phyloP scores from a whole-genome alignment of 495 filamentous ascomycete genomes.

The Lophiotrema nucula region DNA sequence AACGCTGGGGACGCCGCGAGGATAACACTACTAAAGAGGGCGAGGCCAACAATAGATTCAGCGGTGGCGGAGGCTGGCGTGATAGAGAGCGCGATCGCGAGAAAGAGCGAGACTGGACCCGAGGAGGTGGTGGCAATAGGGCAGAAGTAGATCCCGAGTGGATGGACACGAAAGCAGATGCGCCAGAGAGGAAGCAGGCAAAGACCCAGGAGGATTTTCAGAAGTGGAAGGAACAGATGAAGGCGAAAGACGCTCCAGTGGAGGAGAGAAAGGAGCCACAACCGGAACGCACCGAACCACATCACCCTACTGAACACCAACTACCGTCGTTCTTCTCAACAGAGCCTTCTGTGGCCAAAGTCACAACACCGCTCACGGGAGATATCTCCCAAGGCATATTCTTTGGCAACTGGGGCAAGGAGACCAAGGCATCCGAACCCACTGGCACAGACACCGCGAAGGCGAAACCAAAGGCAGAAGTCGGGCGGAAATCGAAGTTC shows the following conservation, averaged over 20 bases:
- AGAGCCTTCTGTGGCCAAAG: not conserved
- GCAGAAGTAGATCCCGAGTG: conserved; percentile 61
- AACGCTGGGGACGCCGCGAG: conserved; percentile 46
- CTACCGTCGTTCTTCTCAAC: not conserved
- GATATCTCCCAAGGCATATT: conserved; percentile 76
- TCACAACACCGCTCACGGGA: conserved; percentile 53
- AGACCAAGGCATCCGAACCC: conserved; percentile 34
- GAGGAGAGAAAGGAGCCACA: conserved; percentile 49
- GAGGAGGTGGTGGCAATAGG: conserved; percentile 27
- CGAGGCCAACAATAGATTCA: conserved; percentile 24
- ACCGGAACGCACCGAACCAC: not conserved
- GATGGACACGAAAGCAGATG: conserved; percentile 39
- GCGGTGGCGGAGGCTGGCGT: conserved; percentile 27
- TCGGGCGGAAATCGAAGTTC: conserved; percentile 64
- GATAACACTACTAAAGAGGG: conserved; percentile 26
- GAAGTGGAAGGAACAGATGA: conserved; percentile 92
- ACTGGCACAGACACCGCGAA: conserved; percentile 34
- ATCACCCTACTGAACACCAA: not conserved
- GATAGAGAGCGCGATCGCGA: conserved; percentile 49
- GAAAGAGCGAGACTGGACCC: conserved; percentile 38
- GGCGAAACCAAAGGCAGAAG: conserved; percentile 50
- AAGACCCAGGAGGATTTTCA: conserved; percentile 89
- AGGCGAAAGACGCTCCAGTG: conserved; percentile 52
- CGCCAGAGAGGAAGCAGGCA: conserved; percentile 41
- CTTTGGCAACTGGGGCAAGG: conserved; percentile 61